Conservation (phyloP, 345 rosid species). For the Pugionium dolabratum region DNA sequence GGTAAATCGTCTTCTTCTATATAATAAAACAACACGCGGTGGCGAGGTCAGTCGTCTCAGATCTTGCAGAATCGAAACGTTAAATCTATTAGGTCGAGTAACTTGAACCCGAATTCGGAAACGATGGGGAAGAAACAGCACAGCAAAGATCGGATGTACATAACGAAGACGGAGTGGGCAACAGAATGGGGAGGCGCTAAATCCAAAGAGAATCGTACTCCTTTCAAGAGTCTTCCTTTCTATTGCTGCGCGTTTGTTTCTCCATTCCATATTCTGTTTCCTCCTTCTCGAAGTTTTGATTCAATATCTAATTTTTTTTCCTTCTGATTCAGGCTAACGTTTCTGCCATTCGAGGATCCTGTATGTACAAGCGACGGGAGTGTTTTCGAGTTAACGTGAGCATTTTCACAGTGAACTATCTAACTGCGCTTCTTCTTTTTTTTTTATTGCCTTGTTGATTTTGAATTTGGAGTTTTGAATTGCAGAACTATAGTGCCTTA, state of each 20-base stretch:
- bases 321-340: constrained; percentile 69
- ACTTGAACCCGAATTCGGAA: not conserved
- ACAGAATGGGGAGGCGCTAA: constrained; percentile 99
- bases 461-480: constrained; percentile 2
- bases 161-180: constrained; percentile 96
- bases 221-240: constrained; percentile 93
- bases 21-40: constrained; percentile 20
- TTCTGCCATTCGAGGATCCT: constrained; percentile 77
- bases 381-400: constrained; percentile 85
- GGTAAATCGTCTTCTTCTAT: no score
- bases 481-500: constrained; percentile 82
- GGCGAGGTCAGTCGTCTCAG: constrained; percentile 20
- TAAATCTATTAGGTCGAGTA: not conserved
- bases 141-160: constrained; percentile 95
- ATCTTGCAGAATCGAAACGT: constrained; percentile 15
- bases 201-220: constrained; percentile 67
- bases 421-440: not conserved
- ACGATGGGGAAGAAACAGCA: constrained; percentile 97
- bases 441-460: constrained; percentile 6
- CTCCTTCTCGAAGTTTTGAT: not conserved
- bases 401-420: not conserved
- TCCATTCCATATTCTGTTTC: not conserved
- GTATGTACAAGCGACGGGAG: constrained; percentile 84
- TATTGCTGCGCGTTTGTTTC: constrained; percentile 88
- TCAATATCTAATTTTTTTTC: not conserved